Evolutionary conservation across 2,329 filamentous ascomycete species (phyloP), one percentile per base, ranked within the genome.

Genomic region (Beauveria caledonica): DNA sequence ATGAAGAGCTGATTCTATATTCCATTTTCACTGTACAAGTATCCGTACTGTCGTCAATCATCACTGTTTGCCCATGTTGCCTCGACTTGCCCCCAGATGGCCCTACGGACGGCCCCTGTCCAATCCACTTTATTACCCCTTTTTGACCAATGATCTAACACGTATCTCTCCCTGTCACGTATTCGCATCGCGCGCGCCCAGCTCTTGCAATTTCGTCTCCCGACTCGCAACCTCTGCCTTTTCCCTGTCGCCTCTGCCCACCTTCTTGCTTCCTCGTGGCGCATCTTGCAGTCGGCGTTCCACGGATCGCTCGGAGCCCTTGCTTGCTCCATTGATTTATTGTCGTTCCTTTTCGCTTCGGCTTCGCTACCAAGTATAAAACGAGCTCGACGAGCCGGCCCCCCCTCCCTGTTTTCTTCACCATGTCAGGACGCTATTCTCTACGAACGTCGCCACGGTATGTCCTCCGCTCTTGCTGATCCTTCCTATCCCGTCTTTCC

Each of bases 371-470:
- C 39, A 44, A 36, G 33, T 40, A 58, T 52, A 60, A 61, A 58
- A 56, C 10, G 53, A 60, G 58, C 9, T 36, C 48, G 39, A 36
- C 40, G 58, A 54, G 46, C 36, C 29, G n/a, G 2, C 29, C 15
- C 19, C 25, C 36, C 48, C 21, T 46, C 39, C 49, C 40, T 48
- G n/a, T 36, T 36, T 17, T 48, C 17, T 6, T 11, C 29, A 70
- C 63, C 29, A 75, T 75, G 73, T 70, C 73, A 45, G 67, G 67
- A 57, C 71, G 73, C 63, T 75, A 75, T 65, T 75, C 73, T 53
- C 63, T 75, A 56, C 69, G 73, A 62, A 69, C 74, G 62, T 73
- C 73, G 48, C 73, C 73, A 33, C 72, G 71, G 73, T 75, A 67
- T 57, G 72, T 65, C 21, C 39, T 40, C 10, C 15, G 3, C 39